Base-by-base conservation (phyloP, 805 yeast species). In the Saccharomycopsis fermentans region DNA sequence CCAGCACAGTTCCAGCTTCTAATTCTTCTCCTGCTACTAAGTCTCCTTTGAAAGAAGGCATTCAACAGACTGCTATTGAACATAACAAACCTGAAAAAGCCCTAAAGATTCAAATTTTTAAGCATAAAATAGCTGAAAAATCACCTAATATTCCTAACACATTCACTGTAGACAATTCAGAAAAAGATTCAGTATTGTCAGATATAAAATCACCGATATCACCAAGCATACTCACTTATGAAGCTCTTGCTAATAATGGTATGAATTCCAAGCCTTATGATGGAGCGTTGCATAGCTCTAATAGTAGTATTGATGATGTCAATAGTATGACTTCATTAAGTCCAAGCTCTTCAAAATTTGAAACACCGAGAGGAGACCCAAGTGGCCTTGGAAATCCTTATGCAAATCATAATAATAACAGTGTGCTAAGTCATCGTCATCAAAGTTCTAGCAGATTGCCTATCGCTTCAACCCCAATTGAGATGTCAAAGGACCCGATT, bases 401-500 rank as follows among this genome's bases (percentile, higher is more conserved):
- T 21, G 50, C 21, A 43, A 9, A 43, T 21, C 50, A 43, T 9
- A 43, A 43, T 21, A 43, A 43, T 21, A 19, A 16, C 5, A 43
- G 50, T 9, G 50, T 43, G 5, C 2, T 21, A 3, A 43, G 29
- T 43, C 50, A 21, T 3, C 50, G 16, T 8, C 29, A 24, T 26
- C 50, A 43, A 24, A 43, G 50, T 43, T 43, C 50, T 3, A 43
- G 29, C 26, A 43, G 29, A 21, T 21, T 43, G 24, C 50, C 50
- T 43, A 43, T 61, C n/a, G 40, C 60, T 17, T 52, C 57, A 1
- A 61, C 59, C n/a, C 63, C 63, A 14, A 56, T 61, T 32, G 63
- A 58, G 40, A 56, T 56, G 59, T 61, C 63, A 4, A 56, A 55
- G 32, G 63, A 61, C 50, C 63, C 63, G 4, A 61, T 61, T 17